A percentile compares a stretch with the other conserved stretches of the same genome.
These are phyloP conservation scores for Phytophthora macrochlamydospora DNA, from an alignment of 352 stramenopile genomes.

Conservation along the genomic window DNA sequence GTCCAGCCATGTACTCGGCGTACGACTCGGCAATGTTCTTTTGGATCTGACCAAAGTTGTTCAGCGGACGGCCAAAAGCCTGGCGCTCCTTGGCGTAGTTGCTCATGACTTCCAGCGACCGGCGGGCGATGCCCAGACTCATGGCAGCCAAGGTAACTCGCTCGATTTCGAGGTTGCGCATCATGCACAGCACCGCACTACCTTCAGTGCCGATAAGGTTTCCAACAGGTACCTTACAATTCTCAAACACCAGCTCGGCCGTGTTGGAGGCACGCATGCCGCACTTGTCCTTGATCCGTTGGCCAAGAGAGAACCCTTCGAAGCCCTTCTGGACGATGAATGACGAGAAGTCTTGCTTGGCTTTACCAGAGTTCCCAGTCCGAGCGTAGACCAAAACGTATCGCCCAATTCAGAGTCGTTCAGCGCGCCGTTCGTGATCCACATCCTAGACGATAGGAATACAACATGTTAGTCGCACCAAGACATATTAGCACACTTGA, in stretches of 20 bases:
- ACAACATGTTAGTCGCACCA: background rate
- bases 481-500: too few relatives aligned
- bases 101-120: constrained; percentile 98
- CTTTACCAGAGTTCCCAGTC: constrained; percentile 88
- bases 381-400: constrained; percentile 98
- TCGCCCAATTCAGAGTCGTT: constrained; percentile 96
- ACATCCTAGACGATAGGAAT: constrained; percentile 86
- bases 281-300: constrained; percentile 99
- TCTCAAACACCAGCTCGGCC: constrained; percentile 98
- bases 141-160: constrained; percentile 97
- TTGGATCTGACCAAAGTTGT: constrained; percentile 94
- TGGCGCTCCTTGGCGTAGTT: constrained; percentile 91
- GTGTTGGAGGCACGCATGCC: constrained; percentile 97
- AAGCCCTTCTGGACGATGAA: constrained; percentile 98
- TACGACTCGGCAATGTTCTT: constrained; percentile 98
- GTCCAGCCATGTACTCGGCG: constrained; percentile 97
- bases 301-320: constrained; percentile 95
- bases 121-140: constrained; percentile 95
- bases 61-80: constrained; percentile 96
- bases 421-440: constrained; percentile 99
- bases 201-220: constrained; percentile 93
- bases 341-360: constrained; percentile 93
- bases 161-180: constrained; percentile 99
- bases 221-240: constrained; percentile 92
- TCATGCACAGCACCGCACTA: constrained; percentile 86